Percentiles rank a stretch among this genome's conserved stretches.
These are phyloP conservation scores for Capsicum rhomboideum DNA, from an alignment of 257 asterid species.

Conservation along the genomic window DNA sequence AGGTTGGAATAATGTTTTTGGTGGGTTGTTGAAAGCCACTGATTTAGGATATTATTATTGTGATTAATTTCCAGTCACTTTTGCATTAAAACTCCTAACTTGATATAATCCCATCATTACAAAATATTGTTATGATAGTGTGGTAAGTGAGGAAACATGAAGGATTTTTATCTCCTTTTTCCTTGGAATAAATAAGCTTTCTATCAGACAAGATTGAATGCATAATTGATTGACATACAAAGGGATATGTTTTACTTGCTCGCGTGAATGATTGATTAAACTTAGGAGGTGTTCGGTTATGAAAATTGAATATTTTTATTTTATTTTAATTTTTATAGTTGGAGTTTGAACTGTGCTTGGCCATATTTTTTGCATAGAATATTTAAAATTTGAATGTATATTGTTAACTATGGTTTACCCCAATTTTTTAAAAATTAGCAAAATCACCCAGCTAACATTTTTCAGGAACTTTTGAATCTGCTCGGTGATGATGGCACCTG, in stretches of 20 bases:
- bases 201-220: neutral
- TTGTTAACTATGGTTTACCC: no score
- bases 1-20: conserved; percentile 3
- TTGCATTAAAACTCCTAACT: neutral
- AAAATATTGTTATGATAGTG: neutral
- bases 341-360: no score
- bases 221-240: neutral
- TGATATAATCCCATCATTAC: neutral
- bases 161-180: neutral
- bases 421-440: no score
- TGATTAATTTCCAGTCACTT: neutral
- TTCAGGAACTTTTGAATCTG: no score
- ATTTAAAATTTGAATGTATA: no score
- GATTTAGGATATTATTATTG: conserved; percentile 28
- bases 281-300: neutral
- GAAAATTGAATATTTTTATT: no score
- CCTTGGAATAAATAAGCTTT: neutral
- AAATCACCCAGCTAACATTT: no score
- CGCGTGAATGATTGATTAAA: neutral
- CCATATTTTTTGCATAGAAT: no score
- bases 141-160: neutral
- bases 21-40: conserved; percentile 41
- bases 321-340: no score
- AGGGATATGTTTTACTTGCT: neutral
- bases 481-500: no score